Conservation (phyloP, 495 filamentous ascomycete genomes). For the Neurospora sp. region DNA sequence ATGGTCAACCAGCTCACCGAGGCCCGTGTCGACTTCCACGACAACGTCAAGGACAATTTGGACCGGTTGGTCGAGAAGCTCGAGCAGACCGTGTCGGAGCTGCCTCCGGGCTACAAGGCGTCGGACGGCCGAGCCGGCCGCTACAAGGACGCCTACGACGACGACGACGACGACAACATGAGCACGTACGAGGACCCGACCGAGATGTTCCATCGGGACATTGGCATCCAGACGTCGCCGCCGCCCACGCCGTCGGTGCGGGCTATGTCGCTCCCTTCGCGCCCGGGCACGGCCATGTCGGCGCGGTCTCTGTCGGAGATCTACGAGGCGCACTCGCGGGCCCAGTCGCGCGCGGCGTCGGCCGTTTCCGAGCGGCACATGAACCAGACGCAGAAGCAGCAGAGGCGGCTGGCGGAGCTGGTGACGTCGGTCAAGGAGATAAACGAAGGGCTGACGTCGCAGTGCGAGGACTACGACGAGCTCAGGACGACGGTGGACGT, state of each 20-base stretch:
- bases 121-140: slow-evolving; percentile 11
- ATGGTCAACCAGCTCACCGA: slow-evolving; percentile 67
- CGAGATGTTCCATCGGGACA: slow-evolving; percentile 84
- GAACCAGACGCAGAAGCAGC: slow-evolving; percentile 13
- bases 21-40: slow-evolving; percentile 73
- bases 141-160: neutral
- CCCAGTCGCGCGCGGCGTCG: slow-evolving; percentile 34
- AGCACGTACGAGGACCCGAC: slow-evolving; percentile 52
- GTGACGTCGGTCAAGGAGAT: slow-evolving; percentile 44
- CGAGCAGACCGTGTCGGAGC: slow-evolving; percentile 54
- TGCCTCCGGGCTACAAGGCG: slow-evolving; percentile 22
- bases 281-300: slow-evolving; percentile 14
- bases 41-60: slow-evolving; percentile 54
- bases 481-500: slow-evolving; percentile 35
- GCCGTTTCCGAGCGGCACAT: slow-evolving; percentile 16
- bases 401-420: slow-evolving; percentile 22
- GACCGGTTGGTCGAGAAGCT: slow-evolving; percentile 62
- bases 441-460: slow-evolving; percentile 30
- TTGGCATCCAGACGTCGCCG: slow-evolving; percentile 75
- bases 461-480: slow-evolving; percentile 27
- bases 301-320: slow-evolving; percentile 3
- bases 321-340: slow-evolving; percentile 18
- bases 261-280: neutral
- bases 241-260: slow-evolving; percentile 22
- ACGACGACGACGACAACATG: slow-evolving; percentile 20